Conservation (phyloP, 1,139 yeast genomes). For the Nematodospora anomalae region DNA sequence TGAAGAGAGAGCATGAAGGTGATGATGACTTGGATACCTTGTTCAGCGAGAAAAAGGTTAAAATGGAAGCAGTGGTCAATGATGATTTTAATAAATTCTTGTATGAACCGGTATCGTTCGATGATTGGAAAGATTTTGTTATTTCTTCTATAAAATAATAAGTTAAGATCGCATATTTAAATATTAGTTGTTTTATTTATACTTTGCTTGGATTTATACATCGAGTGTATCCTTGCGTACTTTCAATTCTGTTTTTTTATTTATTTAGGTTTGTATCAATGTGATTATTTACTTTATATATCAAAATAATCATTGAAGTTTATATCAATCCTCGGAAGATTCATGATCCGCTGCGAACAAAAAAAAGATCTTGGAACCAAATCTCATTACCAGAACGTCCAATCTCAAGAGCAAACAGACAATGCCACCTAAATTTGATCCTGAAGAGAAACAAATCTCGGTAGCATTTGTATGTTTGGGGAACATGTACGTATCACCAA, state of each 20-base stretch:
- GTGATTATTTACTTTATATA: too few species aligned
- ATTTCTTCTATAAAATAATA: slow-evolving; percentile 11
- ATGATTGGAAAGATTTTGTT: slow-evolving; percentile 37
- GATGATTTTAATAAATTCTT: slow-evolving; percentile 25
- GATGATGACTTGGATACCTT: slow-evolving; percentile 36
- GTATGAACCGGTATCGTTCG: slow-evolving; percentile 38
- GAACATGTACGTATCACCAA: slow-evolving; percentile 77
- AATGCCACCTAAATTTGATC: slow-evolving; percentile 21
- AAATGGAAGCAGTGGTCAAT: slow-evolving; percentile 17
- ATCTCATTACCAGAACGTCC: too few species aligned
- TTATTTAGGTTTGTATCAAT: too few species aligned
- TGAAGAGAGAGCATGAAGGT: slow-evolving; percentile 28
- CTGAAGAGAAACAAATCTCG: slow-evolving; percentile 39
- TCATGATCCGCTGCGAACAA: too few species aligned
- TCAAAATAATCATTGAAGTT: too few species aligned
- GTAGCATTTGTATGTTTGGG: slow-evolving; percentile 93
- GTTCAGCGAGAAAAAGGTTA: slow-evolving; percentile 38
- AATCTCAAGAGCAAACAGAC: too few species aligned
- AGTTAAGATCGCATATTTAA: neutral
- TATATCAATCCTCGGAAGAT: too few species aligned
- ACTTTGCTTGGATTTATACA: too few species aligned
- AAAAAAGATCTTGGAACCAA: too few species aligned
- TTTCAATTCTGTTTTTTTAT: too few species aligned
- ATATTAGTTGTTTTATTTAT: neutral
- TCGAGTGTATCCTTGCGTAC: too few species aligned